These are phyloP conservation scores for Saturnispora serradocipensis DNA, from an alignment of 805 yeast species.

Conservation along the genomic window DNA sequence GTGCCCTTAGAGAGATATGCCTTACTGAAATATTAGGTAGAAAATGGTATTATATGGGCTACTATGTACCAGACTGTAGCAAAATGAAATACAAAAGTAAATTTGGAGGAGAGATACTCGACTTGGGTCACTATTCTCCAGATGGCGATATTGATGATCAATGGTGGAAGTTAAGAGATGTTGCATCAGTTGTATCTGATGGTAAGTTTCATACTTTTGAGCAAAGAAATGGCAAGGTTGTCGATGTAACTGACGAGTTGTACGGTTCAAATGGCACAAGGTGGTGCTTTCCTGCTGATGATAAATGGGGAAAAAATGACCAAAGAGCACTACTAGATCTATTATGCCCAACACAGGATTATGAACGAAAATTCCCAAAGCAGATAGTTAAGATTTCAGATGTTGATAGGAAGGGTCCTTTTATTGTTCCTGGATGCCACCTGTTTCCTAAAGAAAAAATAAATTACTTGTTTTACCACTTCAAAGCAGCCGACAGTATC, in stretches of 20 bases:
- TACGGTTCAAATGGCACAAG: slow-evolving; percentile 29
- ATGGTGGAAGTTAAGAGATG: slow-evolving; percentile 13
- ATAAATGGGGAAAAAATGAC: background rate
- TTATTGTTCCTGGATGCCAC: slow-evolving; percentile 5
- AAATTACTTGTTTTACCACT: background rate
- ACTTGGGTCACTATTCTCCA: slow-evolving; percentile 26
- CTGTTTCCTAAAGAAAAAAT: background rate
- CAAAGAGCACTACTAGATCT: background rate
- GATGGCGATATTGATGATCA: slow-evolving; percentile 4
- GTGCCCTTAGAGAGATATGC: slow-evolving; percentile 63
- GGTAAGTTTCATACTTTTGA: slow-evolving; percentile 9
- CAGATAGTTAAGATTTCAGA: background rate
- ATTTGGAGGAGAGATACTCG: slow-evolving; percentile 69
- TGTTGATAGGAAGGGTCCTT: background rate
- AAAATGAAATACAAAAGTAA: slow-evolving; percentile 77
- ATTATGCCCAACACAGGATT: background rate
- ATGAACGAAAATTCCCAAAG: background rate
- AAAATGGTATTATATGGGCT: slow-evolving; percentile 69
- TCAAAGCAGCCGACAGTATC: background rate
- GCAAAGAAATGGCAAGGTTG: background rate
- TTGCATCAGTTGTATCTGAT: slow-evolving; percentile 7
- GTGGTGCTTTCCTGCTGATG: background rate
- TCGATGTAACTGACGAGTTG: slow-evolving; percentile 28
- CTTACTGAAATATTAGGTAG: slow-evolving; percentile 39
- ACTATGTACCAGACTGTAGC: slow-evolving; percentile 65